phyloP scores from a whole-genome alignment of 305 asterid species.

The Fraxinus paxiana region DNA sequence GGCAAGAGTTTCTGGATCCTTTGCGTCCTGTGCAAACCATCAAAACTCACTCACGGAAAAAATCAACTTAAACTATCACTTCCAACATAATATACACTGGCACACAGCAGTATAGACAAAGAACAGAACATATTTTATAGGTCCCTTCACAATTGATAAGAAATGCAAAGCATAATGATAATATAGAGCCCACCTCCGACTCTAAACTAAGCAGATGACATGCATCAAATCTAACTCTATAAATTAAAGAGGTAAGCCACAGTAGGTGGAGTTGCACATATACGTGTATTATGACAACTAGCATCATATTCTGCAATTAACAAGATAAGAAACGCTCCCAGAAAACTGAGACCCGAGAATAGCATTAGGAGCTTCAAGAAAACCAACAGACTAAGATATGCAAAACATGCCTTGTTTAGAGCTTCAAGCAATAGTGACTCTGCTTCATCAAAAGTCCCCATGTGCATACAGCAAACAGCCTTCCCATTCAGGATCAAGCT shows the following conservation, averaged over 20 bases:
- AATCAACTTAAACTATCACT: not conserved
- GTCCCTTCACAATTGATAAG: too few species aligned
- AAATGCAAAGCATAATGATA: not conserved
- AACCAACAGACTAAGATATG: slow-evolving; percentile 6
- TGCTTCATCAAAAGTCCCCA: slow-evolving; percentile 89
- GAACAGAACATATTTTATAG: not conserved
- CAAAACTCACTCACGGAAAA: slow-evolving; percentile 10
- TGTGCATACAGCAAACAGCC: slow-evolving; percentile 96
- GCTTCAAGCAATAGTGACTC: slow-evolving; percentile 87
- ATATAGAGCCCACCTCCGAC: not conserved
- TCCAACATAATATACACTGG: slow-evolving; percentile 7
- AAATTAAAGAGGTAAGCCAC: not conserved
- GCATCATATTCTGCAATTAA: slow-evolving; percentile 1
- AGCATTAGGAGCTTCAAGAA: not conserved
- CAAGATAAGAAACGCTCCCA: not conserved
- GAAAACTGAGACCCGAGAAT: slow-evolving; percentile 12
- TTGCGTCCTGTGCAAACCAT: slow-evolving; percentile 65
- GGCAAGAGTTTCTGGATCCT: slow-evolving; percentile 94
- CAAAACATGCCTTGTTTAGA: slow-evolving; percentile 64
- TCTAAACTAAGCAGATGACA: not conserved
- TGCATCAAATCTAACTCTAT: slow-evolving; percentile 11
- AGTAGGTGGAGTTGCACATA: not conserved
- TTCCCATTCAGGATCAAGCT: slow-evolving; percentile 84
- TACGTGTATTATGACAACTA: not conserved
- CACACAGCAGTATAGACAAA: not conserved